phyloP scores from a whole-genome alignment of 306 rosid genomes.

The Cucurbita ficifolia region DNA sequence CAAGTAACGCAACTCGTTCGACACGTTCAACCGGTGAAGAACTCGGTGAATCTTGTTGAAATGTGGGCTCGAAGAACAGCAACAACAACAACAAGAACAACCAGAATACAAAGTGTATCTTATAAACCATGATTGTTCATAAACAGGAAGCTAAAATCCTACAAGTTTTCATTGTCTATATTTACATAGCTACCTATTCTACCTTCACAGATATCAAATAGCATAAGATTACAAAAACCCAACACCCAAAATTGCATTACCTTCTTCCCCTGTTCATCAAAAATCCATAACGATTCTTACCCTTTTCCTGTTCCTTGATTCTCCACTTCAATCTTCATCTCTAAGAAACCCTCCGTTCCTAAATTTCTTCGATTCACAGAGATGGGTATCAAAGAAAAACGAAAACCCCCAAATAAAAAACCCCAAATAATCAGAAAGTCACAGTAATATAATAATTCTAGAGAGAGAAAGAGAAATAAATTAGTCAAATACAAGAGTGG shows the following conservation, averaged over 20 bases:
- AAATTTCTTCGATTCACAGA: not conserved
- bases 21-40: constrained; percentile 35
- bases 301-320: not conserved
- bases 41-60: constrained; percentile 41
- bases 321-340: not conserved
- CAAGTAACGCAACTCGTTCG: constrained; percentile 44
- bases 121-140: constrained; percentile 3
- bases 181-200: not conserved
- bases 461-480: not conserved
- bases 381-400: not conserved
- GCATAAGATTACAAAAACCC: not conserved
- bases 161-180: constrained; percentile 2
- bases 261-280: not conserved
- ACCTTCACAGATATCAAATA: not conserved
- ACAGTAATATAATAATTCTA: not conserved
- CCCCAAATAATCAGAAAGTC: not conserved
- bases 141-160: not conserved
- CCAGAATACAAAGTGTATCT: constrained; percentile 8
- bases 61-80: constrained; percentile 40
- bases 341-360: not conserved
- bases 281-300: not conserved
- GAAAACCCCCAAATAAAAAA: not conserved
- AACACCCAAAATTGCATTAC: not conserved
- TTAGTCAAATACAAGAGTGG: constrained; percentile 5
- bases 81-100: constrained; percentile 18